A percentile compares a stretch with the other conserved stretches of the same genome.
Evolutionary conservation across 768 basidiomycete genomes (phyloP).

Genomic region (Tulasnella sp.): DNA sequence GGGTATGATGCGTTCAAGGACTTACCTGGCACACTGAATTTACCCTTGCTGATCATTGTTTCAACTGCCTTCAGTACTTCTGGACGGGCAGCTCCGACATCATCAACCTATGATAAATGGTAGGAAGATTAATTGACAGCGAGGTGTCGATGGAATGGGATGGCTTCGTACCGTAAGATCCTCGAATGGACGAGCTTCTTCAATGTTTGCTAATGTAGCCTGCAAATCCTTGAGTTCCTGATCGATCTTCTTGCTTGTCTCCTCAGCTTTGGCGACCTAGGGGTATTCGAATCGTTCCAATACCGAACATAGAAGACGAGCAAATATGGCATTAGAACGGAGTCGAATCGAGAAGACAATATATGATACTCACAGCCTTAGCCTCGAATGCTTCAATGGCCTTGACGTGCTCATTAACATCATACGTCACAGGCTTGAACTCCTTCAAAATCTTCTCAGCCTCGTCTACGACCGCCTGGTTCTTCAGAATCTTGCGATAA

Average conservation of each 20-base stretch:
- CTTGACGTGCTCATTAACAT: constrained; percentile 77
- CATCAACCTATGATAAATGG: constrained; percentile 46
- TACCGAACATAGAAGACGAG: neutral
- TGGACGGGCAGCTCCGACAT: constrained; percentile 85
- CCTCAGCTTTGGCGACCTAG: constrained; percentile 77
- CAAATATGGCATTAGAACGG: neutral
- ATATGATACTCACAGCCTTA: constrained; percentile 68
- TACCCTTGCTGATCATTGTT: constrained; percentile 93
- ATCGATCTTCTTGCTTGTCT: constrained; percentile 82
- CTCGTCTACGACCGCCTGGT: constrained; percentile 82
- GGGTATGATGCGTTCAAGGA: neutral
- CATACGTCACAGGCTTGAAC: constrained; percentile 93
- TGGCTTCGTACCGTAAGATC: constrained; percentile 73
- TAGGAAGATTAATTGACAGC: neutral
- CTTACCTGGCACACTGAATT: constrained; percentile 92
- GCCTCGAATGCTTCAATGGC: constrained; percentile 94
- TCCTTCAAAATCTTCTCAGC: constrained; percentile 76
- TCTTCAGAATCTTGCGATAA: constrained; percentile 87
- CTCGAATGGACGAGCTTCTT: constrained; percentile 94
- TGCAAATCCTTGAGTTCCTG: constrained; percentile 82
- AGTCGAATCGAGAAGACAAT: too few relatives aligned
- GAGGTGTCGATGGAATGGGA: neutral
- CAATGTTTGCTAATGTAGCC: constrained; percentile 89
- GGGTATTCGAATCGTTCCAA: neutral
- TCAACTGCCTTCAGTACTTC: constrained; percentile 84